Evolutionary conservation across 148 eudicot genomes (phyloP), one percentile per base, ranked within the genome.

Genomic region (Chenopodium quinoa): DNA sequence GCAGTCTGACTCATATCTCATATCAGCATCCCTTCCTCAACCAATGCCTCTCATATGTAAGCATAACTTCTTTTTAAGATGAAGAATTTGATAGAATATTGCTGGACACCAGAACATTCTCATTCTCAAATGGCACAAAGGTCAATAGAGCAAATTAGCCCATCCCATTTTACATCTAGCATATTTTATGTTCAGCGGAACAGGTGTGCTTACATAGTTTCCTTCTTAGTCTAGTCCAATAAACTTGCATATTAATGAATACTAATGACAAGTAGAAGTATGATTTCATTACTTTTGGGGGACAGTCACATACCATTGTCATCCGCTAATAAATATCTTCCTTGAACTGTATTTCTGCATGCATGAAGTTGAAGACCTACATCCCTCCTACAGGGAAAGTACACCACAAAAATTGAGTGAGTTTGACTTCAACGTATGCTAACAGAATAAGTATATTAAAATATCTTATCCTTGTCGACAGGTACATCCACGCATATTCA

Each of bases 341-440:
- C 99, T 87, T 93, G 98, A 82, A 91, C 97, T 10, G 98, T 94
- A 71, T 89, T 92, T 89, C 88, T 91, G 83, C 99, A 96, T 58
- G 63, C 79, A 74, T 4, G 88, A 60, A 68, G 79, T 85, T 75
- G 89, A 85, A 91, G 76, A 69, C 89, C 84, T 73, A 76, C 84
- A 83, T 91, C 94, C 82, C 85, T 87, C 88, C 98, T 95, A 75
- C 73, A 82, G 71, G 62, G n/a, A 47, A 81, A 77, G 68, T 17
- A 47, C 75, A 73, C 16, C 75, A 54, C 81, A 37, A 20, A 32
- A 25, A 50, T 22, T 3, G n/a, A 25, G 58, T 54, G 23, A 78
- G 22, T 71, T 44, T 52, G 20, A 60, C 71, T 27, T 65, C 52
- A 56, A 20, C 23, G 17, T 67, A 12, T 22, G 37, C 37, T 20